These are phyloP conservation scores for Xylariaceae sp. DNA, from an alignment of 2,329 filamentous ascomycete species.

Conservation along the genomic window DNA sequence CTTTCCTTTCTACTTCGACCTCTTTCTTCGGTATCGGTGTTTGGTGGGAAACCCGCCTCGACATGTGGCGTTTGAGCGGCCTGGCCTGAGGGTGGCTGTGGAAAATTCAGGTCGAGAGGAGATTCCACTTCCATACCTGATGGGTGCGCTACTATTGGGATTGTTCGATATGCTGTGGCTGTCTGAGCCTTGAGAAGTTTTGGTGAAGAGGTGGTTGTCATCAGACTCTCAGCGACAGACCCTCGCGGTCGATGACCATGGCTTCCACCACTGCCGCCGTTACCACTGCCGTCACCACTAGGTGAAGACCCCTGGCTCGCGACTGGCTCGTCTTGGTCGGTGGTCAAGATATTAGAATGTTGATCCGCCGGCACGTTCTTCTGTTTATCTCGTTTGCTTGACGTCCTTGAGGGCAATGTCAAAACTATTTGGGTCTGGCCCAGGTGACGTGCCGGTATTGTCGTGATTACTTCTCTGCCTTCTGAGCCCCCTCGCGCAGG, in stretches of 20 bases:
- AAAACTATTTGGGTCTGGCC: background rate
- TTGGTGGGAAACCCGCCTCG: slow-evolving; percentile 1
- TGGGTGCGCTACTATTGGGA: slow-evolving; percentile 28
- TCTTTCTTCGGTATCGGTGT: slow-evolving; percentile 1
- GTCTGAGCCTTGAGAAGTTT: slow-evolving; percentile 34
- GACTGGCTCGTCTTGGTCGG: too few relatives aligned
- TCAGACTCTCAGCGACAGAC: slow-evolving; percentile 34
- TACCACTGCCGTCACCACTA: slow-evolving; percentile 4
- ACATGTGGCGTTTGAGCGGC: slow-evolving; percentile 8
- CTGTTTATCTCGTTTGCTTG: slow-evolving; percentile 13
- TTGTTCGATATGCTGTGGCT: slow-evolving; percentile 28
- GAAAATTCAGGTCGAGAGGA: slow-evolving; percentile 21
- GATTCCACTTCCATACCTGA: slow-evolving; percentile 12
- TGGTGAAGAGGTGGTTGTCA: slow-evolving; percentile 33
- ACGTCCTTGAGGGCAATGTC: background rate
- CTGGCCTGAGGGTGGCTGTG: slow-evolving; percentile 11
- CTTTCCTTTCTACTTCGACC: slow-evolving; percentile 19
- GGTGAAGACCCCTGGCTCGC: slow-evolving; percentile 1
- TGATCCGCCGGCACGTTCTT: background rate
- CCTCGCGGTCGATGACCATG: slow-evolving; percentile 9
- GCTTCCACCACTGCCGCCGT: background rate
- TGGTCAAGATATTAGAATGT: background rate
- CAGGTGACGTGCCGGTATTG: background rate
- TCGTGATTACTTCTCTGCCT: background rate
- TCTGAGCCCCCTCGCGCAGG: background rate